These are phyloP conservation scores for Paramarasmius palmivorus DNA, from an alignment of 1,284 basidiomycete species.

Conservation along the genomic window DNA sequence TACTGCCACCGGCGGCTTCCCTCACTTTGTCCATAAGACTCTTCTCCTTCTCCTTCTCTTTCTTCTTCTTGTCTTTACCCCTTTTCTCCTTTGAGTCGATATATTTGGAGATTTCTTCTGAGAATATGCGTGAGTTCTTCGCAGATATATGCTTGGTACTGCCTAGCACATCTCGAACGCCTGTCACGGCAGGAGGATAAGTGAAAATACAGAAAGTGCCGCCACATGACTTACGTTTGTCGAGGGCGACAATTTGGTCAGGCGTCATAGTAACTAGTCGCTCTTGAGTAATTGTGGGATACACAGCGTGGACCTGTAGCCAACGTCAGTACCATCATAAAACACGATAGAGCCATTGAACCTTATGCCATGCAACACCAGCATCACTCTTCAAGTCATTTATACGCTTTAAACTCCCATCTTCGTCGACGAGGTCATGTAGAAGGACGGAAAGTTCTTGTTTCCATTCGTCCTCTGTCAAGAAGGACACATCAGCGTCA, in stretches of 20 bases:
- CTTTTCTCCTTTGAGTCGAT: slow-evolving; percentile 66
- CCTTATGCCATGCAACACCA: slow-evolving; percentile 63
- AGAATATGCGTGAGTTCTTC: slow-evolving; percentile 51
- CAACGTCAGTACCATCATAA: not conserved
- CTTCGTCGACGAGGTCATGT: slow-evolving; percentile 58
- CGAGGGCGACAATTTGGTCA: slow-evolving; percentile 49
- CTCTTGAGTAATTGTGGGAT: slow-evolving; percentile 51
- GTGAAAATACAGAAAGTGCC: not conserved
- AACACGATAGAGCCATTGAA: slow-evolving; percentile 16
- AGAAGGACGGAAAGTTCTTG: slow-evolving; percentile 54
- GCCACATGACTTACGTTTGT: slow-evolving; percentile 37
- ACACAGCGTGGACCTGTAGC: slow-evolving; percentile 58
- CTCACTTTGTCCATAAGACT: slow-evolving; percentile 34
- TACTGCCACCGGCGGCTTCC: slow-evolving; percentile 25
- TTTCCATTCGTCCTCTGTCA: slow-evolving; percentile 56
- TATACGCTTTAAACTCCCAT: slow-evolving; percentile 51
- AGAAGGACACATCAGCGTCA: slow-evolving; percentile 58
- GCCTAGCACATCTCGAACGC: slow-evolving; percentile 47
- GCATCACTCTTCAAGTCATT: slow-evolving; percentile 59
- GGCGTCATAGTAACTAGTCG: slow-evolving; percentile 46
- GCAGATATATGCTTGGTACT: slow-evolving; percentile 52
- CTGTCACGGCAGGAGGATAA: slow-evolving; percentile 21
- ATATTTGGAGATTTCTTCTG: slow-evolving; percentile 58
- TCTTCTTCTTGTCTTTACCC: slow-evolving; percentile 42
- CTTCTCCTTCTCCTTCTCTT: slow-evolving; percentile 28